Percentiles rank a stretch among this genome's conserved stretches.
phyloP scores from a whole-genome alignment of 495 filamentous ascomycete species.

The Cladorrhinum samala region DNA sequence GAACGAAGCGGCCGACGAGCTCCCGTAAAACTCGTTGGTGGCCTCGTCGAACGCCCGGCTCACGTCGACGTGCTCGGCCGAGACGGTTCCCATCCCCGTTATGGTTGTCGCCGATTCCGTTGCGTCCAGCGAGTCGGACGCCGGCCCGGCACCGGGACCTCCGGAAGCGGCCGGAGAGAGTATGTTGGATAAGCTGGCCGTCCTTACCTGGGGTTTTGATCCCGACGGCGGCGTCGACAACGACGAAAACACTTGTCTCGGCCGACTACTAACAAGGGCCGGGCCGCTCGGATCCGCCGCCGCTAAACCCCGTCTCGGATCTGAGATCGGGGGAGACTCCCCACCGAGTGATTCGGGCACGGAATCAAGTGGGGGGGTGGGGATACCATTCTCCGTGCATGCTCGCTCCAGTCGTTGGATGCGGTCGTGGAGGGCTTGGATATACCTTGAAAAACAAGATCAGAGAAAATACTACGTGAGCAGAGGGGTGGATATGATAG shows the following conservation, averaged over 20 bases:
- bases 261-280: no score
- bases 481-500: background rate
- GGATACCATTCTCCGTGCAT: conserved; percentile 28
- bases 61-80: conserved; percentile 22
- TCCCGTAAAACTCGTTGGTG: conserved; percentile 35
- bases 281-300: no score
- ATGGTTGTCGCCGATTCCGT: conserved; percentile 25
- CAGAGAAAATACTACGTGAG: background rate
- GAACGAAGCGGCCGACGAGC: conserved; percentile 38
- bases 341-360: background rate
- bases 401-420: conserved; percentile 34
- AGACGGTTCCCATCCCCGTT: conserved; percentile 34
- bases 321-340: background rate
- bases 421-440: conserved; percentile 32
- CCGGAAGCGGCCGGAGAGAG: background rate
- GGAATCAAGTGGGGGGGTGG: conserved; percentile 16
- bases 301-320: background rate
- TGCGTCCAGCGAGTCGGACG: conserved; percentile 1
- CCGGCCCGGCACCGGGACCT: background rate
- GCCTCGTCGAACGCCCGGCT: conserved; percentile 21
- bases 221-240: no score
- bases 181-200: background rate
- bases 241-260: no score
- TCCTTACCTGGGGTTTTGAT: background rate
- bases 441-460: conserved; percentile 15